Evolutionary conservation across 441 rosid species (phyloP).

Genomic region (Hura crepitans): DNA sequence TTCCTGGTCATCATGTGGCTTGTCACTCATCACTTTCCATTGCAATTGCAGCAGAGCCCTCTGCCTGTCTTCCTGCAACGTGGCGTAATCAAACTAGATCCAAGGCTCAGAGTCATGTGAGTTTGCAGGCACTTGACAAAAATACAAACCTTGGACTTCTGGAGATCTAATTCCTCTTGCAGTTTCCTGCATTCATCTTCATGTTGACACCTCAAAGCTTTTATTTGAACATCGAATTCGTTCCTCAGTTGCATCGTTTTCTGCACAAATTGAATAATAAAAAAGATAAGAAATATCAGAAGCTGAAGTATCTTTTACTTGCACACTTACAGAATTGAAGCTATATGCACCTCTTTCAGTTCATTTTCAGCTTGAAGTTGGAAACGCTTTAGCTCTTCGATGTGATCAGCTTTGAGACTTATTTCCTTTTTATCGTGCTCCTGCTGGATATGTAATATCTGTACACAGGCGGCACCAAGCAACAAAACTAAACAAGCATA

Average conservation of each 20-base stretch:
- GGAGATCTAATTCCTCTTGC: slow-evolving; percentile 70
- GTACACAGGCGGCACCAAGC: slow-evolving; percentile 13
- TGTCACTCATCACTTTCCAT: slow-evolving; percentile 90
- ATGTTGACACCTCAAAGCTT: slow-evolving; percentile 57
- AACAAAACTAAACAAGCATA: slow-evolving; percentile 16
- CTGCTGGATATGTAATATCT: slow-evolving; percentile 49
- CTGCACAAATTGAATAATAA: slow-evolving; percentile 30
- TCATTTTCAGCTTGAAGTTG: slow-evolving; percentile 65
- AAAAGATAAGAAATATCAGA: slow-evolving; percentile 4
- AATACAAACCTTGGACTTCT: slow-evolving; percentile 55
- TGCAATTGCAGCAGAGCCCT: slow-evolving; percentile 84
- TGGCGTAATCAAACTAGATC: slow-evolving; percentile 17
- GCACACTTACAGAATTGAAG: slow-evolving; percentile 12
- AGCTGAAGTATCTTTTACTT: slow-evolving; percentile 18
- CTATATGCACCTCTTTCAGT: slow-evolving; percentile 51
- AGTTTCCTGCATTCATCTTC: slow-evolving; percentile 75
- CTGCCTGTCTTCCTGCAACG: slow-evolving; percentile 78
- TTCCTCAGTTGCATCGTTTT: slow-evolving; percentile 49
- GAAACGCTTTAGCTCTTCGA: slow-evolving; percentile 51
- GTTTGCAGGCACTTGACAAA: slow-evolving; percentile 11
- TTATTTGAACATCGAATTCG: slow-evolving; percentile 71
- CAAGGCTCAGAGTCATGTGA: neutral
- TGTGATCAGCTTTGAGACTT: slow-evolving; percentile 48
- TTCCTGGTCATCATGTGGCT: slow-evolving; percentile 77
- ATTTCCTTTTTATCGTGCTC: slow-evolving; percentile 51